phyloP scores from a whole-genome alignment of 1,139 yeast species.

The Suhomyces atakaporum region DNA sequence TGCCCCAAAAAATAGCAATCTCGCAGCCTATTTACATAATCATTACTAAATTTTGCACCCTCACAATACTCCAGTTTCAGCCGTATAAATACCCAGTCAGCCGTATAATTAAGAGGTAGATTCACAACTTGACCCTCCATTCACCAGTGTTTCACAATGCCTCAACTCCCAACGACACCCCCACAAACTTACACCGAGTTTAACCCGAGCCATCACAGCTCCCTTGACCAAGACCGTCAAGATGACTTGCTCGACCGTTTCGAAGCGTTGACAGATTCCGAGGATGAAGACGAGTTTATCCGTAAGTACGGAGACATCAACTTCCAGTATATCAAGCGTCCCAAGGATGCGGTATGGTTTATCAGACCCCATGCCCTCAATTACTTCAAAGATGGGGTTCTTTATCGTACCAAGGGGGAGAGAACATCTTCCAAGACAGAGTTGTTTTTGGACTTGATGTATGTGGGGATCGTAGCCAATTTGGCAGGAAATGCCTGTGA shows the following conservation, averaged over 20 bases:
- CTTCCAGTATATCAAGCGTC: slow-evolving; percentile 50
- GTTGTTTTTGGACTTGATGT: slow-evolving; percentile 61
- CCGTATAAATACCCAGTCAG: too few species aligned
- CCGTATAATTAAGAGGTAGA: too few species aligned
- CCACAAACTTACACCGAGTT: not conserved
- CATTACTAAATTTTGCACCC: too few species aligned
- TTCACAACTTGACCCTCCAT: not conserved
- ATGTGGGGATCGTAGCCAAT: slow-evolving; percentile 66
- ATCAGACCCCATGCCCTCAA: slow-evolving; percentile 62
- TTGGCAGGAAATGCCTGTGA: slow-evolving; percentile 58
- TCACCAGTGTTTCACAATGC: not conserved
- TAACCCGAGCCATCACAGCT: not conserved
- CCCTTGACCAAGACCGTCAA: not conserved
- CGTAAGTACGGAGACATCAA: slow-evolving; percentile 52
- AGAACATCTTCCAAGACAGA: slow-evolving; percentile 55
- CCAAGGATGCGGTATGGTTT: slow-evolving; percentile 46
- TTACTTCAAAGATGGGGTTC: slow-evolving; percentile 58
- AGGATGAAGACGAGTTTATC: slow-evolving; percentile 50
- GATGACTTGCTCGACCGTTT: slow-evolving; percentile 3
- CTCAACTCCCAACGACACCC: not conserved
- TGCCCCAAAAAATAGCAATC: too few species aligned
- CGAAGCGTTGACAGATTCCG: slow-evolving; percentile 31
- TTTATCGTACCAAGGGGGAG: slow-evolving; percentile 59
- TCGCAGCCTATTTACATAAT: too few species aligned
- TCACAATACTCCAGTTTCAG: too few species aligned